Conservation (phyloP, 768 basidiomycete genomes). For the Hemileccinum rubropunctum region DNA sequence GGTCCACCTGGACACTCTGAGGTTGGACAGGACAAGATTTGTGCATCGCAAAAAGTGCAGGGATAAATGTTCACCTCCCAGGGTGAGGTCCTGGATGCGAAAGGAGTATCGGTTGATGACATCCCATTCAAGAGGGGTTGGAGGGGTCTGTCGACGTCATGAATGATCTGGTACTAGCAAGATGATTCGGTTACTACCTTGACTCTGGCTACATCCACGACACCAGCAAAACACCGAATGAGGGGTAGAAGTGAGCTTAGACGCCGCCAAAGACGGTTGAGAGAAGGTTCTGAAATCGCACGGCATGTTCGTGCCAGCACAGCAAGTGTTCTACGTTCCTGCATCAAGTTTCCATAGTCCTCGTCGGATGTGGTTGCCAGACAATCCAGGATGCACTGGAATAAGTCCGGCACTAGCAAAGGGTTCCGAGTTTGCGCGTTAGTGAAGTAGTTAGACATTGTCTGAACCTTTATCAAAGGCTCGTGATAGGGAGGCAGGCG, state of each 20-base stretch:
- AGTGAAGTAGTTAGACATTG: no score
- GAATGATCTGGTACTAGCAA: not conserved
- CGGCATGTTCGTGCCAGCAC: no score
- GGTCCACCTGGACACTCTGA: constrained; percentile 1
- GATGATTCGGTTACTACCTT: not conserved
- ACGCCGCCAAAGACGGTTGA: not conserved
- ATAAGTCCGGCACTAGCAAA: not conserved
- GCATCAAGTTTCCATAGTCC: no score
- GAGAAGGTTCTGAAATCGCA: not conserved
- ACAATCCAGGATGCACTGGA: not conserved
- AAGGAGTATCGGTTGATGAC: not conserved
- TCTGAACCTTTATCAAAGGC: no score
- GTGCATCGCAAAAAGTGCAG: not conserved
- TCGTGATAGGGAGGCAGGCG: no score
- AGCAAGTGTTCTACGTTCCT: not conserved
- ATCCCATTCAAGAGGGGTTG: not conserved
- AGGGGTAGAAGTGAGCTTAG: not conserved
- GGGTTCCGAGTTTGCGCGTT: no score
- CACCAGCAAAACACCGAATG: not conserved
- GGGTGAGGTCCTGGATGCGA: constrained; percentile 1
- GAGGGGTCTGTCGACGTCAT: not conserved
- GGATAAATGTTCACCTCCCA: not conserved
- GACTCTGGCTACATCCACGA: not conserved
- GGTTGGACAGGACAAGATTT: not conserved
- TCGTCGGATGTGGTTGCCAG: not conserved